A percentile compares a stretch with the other conserved stretches of the same genome.
phyloP scores from a whole-genome alignment of 2,329 filamentous ascomycete genomes.

The Colletotrichum sp. region DNA sequence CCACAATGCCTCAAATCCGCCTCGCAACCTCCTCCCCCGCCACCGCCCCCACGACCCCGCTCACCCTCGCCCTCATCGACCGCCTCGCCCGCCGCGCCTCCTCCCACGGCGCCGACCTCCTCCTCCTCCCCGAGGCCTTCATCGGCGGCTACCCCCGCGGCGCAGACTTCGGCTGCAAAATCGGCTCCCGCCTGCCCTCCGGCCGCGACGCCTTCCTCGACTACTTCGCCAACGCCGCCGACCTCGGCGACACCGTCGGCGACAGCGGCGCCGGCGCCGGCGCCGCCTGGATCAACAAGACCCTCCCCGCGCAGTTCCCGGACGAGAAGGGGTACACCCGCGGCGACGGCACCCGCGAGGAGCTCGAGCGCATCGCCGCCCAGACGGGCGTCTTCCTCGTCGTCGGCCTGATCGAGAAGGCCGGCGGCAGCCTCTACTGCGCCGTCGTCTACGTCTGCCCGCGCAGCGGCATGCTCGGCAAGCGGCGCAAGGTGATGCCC shows the following conservation, averaged over 20 bases:
- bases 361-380: constrained; percentile 75
- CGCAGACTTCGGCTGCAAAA: constrained; percentile 74
- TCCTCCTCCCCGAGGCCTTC: constrained; percentile 92
- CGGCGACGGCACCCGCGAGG: constrained; percentile 73
- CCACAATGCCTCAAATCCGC: constrained; percentile 39
- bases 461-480: constrained; percentile 73
- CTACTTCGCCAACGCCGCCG: constrained; percentile 81
- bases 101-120: constrained; percentile 60
- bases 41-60: constrained; percentile 51
- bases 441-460: constrained; percentile 84
- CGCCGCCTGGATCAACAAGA: constrained; percentile 71
- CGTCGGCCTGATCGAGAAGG: constrained; percentile 78
- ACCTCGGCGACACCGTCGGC: constrained; percentile 79
- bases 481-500: constrained; percentile 91
- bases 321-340: constrained; percentile 42
- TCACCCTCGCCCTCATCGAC: constrained; percentile 72
- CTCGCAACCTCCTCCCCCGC: constrained; percentile 62
- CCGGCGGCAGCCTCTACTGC: constrained; percentile 86
- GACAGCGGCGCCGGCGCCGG: constrained; percentile 68
- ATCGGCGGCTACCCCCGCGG: constrained; percentile 90
- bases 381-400: constrained; percentile 85
- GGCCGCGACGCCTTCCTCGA: constrained; percentile 83
- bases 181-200: constrained; percentile 70
- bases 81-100: constrained; percentile 69
- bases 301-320: constrained; percentile 36